Percentiles rank a stretch among this genome's conserved stretches.
These are phyloP conservation scores for Bacidia gigantensis DNA, from an alignment of 495 filamentous ascomycete species.

Conservation along the genomic window DNA sequence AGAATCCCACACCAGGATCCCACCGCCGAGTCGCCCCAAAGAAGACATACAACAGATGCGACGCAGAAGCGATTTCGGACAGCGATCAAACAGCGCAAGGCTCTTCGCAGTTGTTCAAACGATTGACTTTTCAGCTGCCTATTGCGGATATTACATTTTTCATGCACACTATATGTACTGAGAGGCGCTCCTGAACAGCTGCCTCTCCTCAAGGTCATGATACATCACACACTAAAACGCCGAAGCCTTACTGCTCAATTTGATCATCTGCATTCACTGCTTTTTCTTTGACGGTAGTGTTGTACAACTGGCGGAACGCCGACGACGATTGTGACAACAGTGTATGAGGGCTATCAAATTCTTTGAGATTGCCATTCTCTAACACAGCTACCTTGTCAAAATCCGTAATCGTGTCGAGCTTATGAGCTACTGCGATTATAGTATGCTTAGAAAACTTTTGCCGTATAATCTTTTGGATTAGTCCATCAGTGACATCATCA, in stretches of 20 bases:
- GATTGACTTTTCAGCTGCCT: not conserved
- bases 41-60: too few relatives aligned
- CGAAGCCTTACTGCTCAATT: not conserved
- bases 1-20: too few relatives aligned
- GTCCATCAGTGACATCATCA: constrained; percentile 40
- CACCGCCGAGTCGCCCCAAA: too few relatives aligned
- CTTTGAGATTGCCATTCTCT: constrained; percentile 32
- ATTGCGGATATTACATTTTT: not conserved
- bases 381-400: constrained; percentile 37
- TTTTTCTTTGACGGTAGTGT: not conserved
- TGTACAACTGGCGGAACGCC: constrained; percentile 14
- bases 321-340: constrained; percentile 14
- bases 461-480: constrained; percentile 46
- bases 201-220: not conserved
- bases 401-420: constrained; percentile 44
- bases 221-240: not conserved
- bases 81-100: too few relatives aligned
- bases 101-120: too few relatives aligned
- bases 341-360: constrained; percentile 29
- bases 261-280: not conserved
- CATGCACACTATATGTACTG: not conserved
- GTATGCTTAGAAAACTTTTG: constrained; percentile 44
- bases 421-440: constrained; percentile 49
- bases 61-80: too few relatives aligned
- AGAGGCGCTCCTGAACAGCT: not conserved